These are phyloP conservation scores for Solanum gandarillasii DNA, from an alignment of 257 asterid genomes.

Conservation along the genomic window DNA sequence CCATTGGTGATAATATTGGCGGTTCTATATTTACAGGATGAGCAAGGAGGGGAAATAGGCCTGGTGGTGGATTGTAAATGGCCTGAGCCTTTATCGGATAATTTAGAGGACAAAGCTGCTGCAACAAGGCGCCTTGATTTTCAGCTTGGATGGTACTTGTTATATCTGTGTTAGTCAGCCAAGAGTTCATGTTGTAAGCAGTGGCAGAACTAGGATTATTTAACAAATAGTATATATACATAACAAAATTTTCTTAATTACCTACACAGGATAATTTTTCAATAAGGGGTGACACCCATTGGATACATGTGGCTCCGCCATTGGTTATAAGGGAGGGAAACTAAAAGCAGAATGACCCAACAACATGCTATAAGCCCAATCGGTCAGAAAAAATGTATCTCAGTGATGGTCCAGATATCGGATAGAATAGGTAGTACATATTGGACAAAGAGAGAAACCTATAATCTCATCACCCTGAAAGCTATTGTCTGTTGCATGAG, in stretches of 20 bases:
- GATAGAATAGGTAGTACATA: neutral
- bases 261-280: neutral
- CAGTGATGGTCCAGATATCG: neutral
- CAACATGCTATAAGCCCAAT: neutral
- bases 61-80: slow-evolving; percentile 47
- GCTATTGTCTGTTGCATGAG: neutral
- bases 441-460: neutral
- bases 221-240: neutral
- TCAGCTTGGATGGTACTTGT: slow-evolving; percentile 50
- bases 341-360: neutral
- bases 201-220: neutral
- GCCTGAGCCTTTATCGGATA: slow-evolving; percentile 38
- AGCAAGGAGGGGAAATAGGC: slow-evolving; percentile 46
- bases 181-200: neutral
- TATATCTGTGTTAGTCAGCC: neutral
- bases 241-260: neutral
- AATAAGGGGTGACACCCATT: neutral
- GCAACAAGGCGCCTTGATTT: slow-evolving; percentile 47
- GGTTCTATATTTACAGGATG: slow-evolving; percentile 13
- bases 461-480: neutral
- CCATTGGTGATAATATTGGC: neutral
- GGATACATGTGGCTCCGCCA: too few species aligned
- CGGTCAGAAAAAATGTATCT: neutral
- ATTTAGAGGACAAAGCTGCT: slow-evolving; percentile 33
- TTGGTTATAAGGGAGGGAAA: neutral